Evolutionary conservation across 2,329 filamentous ascomycete species (phyloP).

Genomic region (Pestalotiopsis sp.): DNA sequence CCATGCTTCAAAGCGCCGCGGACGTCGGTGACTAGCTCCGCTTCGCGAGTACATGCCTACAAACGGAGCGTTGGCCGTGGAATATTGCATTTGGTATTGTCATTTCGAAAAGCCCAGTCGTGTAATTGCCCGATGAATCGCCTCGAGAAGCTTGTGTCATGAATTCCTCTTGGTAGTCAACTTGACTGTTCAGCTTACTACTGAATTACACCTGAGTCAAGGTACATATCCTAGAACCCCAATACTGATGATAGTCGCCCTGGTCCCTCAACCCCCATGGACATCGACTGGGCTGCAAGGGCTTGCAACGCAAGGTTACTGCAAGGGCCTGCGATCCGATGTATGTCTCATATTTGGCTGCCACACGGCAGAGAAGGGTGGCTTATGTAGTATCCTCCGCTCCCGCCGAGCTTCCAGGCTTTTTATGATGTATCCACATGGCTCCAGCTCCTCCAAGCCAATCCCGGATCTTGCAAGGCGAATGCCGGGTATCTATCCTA

Average conservation of each 20-base stretch:
- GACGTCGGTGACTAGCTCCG: background rate
- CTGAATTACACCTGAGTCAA: background rate
- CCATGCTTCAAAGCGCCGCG: background rate
- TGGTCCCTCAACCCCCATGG: background rate
- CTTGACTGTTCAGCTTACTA: background rate
- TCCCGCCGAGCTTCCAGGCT: slow-evolving; percentile 27
- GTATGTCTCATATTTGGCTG: slow-evolving; percentile 24
- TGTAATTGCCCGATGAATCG: background rate
- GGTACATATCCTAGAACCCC: background rate
- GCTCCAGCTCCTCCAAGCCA: slow-evolving; percentile 28
- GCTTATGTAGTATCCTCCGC: slow-evolving; percentile 29
- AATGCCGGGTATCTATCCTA: slow-evolving; percentile 28
- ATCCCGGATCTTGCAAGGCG: slow-evolving; percentile 31
- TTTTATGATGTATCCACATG: slow-evolving; percentile 25
- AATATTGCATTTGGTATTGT: background rate
- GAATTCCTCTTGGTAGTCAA: background rate
- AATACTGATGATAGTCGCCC: background rate
- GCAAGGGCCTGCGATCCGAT: slow-evolving; percentile 39
- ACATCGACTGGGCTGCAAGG: slow-evolving; percentile 2
- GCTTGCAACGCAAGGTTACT: slow-evolving; percentile 22
- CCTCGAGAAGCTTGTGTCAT: background rate
- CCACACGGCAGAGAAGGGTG: slow-evolving; percentile 19
- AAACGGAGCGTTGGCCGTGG: background rate
- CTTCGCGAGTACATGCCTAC: background rate
- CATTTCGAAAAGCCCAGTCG: background rate